Evolutionary conservation across 306 rosid species (phyloP), one percentile per base, ranked within the genome.

Genomic region (Gillenia trifoliata): DNA sequence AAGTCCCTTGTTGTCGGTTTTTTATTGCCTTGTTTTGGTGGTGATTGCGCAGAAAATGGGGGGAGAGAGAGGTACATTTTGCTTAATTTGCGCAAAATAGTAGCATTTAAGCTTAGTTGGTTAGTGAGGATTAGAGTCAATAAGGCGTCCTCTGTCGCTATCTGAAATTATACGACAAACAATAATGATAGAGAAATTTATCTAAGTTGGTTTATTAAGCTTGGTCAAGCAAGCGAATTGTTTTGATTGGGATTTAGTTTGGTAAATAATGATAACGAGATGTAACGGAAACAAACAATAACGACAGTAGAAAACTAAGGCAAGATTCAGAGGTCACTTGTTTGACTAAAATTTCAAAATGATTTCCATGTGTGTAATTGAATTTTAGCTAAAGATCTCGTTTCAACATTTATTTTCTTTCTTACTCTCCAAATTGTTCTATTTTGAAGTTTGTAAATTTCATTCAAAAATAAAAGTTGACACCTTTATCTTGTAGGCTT

Each of bases 401-500:
- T 26, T 16, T 47, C 40, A 47, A 68, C 54, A 7, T 49, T 75
- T 47, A 52, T 11, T 55, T 49, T 31, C 74, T 31, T 70, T n/a
- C 28, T 11, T 11, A 6, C 36, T n/a, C 64, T 23, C 33, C 2
- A 34, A 34, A 12, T 12, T 13, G 6, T 13, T 52, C 9, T 13
- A 20, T 10, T 34, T 64, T 64, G 26, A 4, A 3, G 11, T 20
- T 22, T 33, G 23, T 31, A 33, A 23, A 30, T 50, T 49, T 69
- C 15, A 29, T 15, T 1, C 6, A 15, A 45, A 15, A 36, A 36
- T 10, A 67, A 68, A 50, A 20, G 16, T 29, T 34, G 28, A 55
- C 22, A 5, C 9, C 56, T 67, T 19, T 60, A 33, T 62, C 13
- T 75, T 68, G 43, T 50, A 93, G 98, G 79, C 96, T 93, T 13